Base-by-base conservation (phyloP, 768 basidiomycete species). In the Rhodotorula paludigena region DNA sequence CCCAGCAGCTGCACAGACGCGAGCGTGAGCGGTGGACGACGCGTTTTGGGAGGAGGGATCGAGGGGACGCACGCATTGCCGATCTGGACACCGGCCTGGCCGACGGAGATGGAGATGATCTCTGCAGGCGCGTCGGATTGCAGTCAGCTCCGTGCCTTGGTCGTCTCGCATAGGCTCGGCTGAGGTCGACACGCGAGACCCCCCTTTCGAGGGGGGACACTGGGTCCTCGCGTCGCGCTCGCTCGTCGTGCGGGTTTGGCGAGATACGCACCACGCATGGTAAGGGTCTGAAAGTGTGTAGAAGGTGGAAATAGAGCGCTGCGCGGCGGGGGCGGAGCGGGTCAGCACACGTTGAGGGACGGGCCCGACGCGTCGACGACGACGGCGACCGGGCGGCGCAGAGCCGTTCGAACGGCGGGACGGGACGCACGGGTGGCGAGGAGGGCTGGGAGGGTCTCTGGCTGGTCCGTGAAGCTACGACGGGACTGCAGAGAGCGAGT, bases 61-160 rank as follows among this genome's bases (percentile, higher is more conserved):
- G 48, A 52, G 14, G 39, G 11, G 28, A 59, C 67, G 28, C 92
- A 99, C 78, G 96, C 94, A 80, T 98, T 98, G 78, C 94, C 93
- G 77, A 82, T 81, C 76, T 82, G 80, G 68, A 80, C 88, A 86
- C 92, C 92, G 78, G 94, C 96, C 83, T 99, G 96, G 77, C 94
- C 94, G 79, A 98, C 93, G 82, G 97, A 92, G 67, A 71, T 60
- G 60, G 69, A 66, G 60, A 66, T 71, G 64, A 71, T 63, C 58
- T 69, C 68, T 64, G 47, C 28, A 12, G 12, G 35, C 21, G 39
- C 25, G 25, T 11, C 9, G 41, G 21, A 2, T 18, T 28, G 25
- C 7, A 1, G 49, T 32, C 49, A 51, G 49, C 7, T 15, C n/a
- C n/a, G 2, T 2, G 14, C 12, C 25, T 33, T 5, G n/a, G 2